Evolutionary conservation across 2,329 filamentous ascomycete species (phyloP).

Genomic region (Botrytis cinerea): DNA sequence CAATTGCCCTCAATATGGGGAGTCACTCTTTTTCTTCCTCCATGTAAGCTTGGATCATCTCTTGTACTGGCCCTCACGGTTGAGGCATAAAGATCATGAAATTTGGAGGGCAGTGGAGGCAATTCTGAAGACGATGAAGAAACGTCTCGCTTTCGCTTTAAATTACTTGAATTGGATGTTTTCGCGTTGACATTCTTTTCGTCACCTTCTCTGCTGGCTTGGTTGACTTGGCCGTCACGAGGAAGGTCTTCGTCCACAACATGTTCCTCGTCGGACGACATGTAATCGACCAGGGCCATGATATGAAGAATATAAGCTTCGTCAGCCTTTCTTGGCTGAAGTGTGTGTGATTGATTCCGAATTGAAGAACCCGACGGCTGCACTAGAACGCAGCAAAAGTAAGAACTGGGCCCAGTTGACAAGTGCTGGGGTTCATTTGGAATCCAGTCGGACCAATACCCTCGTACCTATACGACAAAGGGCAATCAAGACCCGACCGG

Average conservation of each 20-base stretch:
- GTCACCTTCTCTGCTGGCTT: neutral
- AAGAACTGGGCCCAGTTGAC: neutral
- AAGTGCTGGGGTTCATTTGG: neutral
- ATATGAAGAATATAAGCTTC: neutral
- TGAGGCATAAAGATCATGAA: constrained; percentile 88
- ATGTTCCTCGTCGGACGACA: constrained; percentile 51
- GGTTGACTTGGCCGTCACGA: neutral
- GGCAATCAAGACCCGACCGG: neutral
- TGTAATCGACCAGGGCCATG: constrained; percentile 69
- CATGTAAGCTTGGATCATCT: constrained; percentile 84
- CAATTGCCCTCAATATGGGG: constrained; percentile 89
- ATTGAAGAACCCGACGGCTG: neutral
- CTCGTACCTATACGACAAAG: neutral
- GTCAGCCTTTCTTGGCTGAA: neutral
- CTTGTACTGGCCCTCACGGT: constrained; percentile 73
- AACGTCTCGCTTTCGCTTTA: constrained; percentile 42
- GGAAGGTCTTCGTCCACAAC: constrained; percentile 4
- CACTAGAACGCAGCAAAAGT: neutral
- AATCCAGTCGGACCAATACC: neutral
- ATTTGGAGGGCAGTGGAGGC: constrained; percentile 75
- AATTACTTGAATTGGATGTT: neutral
- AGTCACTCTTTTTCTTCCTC: constrained; percentile 76
- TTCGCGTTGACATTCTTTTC: neutral
- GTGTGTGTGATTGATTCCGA: neutral
- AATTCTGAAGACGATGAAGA: constrained; percentile 42